Evolutionary conservation across 2,329 filamentous ascomycete species (phyloP).

Genomic region (Talaromyces sp.): DNA sequence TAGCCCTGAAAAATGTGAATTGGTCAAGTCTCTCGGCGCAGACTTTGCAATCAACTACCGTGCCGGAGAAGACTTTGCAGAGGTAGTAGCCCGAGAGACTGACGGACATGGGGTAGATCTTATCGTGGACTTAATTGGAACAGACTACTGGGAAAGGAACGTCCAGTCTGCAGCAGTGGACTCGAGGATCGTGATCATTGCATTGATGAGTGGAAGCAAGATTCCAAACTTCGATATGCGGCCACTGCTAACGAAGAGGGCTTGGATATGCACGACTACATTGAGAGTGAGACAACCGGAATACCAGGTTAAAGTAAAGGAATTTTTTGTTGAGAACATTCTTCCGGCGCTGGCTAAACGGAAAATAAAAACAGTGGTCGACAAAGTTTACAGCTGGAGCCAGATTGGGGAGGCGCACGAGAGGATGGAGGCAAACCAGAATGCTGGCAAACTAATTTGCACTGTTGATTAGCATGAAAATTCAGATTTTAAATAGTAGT

Average conservation of each 20-base stretch:
- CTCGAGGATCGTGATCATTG: constrained; percentile 9
- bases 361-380: background rate
- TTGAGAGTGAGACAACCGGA: background rate
- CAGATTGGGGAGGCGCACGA: constrained; percentile 1
- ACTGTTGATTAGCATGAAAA: background rate
- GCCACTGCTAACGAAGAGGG: constrained; percentile 11
- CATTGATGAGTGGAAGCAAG: constrained; percentile 11
- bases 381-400: constrained; percentile 3
- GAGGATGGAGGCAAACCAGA: background rate
- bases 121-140: constrained; percentile 13
- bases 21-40: constrained; percentile 6
- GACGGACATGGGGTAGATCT: constrained; percentile 8
- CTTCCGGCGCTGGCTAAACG: background rate
- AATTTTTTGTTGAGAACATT: constrained; percentile 1
- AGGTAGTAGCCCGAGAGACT: constrained; percentile 6
- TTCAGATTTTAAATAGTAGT: too few relatives aligned
- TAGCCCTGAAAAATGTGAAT: constrained; percentile 5
- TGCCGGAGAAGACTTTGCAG: constrained; percentile 13
- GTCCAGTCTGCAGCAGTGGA: constrained; percentile 8
- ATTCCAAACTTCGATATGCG: constrained; percentile 10
- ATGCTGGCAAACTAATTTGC: constrained; percentile 2
- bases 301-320: background rate
- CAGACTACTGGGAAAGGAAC: constrained; percentile 13
- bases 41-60: constrained; percentile 14
- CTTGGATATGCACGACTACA: constrained; percentile 11